A percentile compares a stretch with the other conserved stretches of the same genome.
Evolutionary conservation across 495 filamentous ascomycete genomes (phyloP).

Genomic region (Corynascus novoguineensis): DNA sequence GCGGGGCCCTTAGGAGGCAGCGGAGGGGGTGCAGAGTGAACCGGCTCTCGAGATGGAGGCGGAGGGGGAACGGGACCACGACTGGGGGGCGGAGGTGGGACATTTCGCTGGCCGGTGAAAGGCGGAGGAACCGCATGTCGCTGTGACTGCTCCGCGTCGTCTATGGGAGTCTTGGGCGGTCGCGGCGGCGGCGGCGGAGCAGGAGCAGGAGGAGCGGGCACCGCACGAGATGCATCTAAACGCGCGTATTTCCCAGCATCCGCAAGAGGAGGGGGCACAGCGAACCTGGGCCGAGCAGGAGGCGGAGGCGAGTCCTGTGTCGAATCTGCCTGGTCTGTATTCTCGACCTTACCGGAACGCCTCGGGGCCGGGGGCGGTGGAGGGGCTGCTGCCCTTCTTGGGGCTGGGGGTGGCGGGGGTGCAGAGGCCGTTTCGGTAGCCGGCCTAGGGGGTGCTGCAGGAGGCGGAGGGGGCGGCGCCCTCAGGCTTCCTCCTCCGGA

Average conservation of each 20-base stretch:
- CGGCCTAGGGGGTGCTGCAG: slow-evolving; percentile 36
- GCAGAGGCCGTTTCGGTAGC: slow-evolving; percentile 31
- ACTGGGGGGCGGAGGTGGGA: slow-evolving; percentile 70
- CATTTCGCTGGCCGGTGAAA: slow-evolving; percentile 63
- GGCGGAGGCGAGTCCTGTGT: slow-evolving; percentile 54
- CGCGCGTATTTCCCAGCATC: slow-evolving; percentile 76
- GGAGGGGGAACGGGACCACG: slow-evolving; percentile 62
- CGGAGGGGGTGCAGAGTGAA: slow-evolving; percentile 48
- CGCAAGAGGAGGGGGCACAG: slow-evolving; percentile 76
- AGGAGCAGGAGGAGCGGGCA: slow-evolving; percentile 54
- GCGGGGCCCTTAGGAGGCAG: slow-evolving; percentile 66
- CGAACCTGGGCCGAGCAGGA: slow-evolving; percentile 57
- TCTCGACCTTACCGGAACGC: slow-evolving; percentile 46
- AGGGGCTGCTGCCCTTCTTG: slow-evolving; percentile 51
- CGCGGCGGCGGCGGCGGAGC: slow-evolving; percentile 81
- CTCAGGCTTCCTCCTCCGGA: slow-evolving; percentile 24
- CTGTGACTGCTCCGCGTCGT: slow-evolving; percentile 47
- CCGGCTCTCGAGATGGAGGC: slow-evolving; percentile 53
- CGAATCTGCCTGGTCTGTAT: slow-evolving; percentile 43
- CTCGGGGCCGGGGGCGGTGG: slow-evolving; percentile 76
- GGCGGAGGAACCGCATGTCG: slow-evolving; percentile 78
- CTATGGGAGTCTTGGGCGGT: slow-evolving; percentile 79
- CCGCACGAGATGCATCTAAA: slow-evolving; percentile 52
- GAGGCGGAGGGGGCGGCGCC: slow-evolving; percentile 62
- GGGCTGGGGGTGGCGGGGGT: slow-evolving; percentile 72